Percentiles rank a stretch among this genome's conserved stretches.
Conservation (phyloP, 169 alveolate species). For the Eimeria sp. region DNA sequence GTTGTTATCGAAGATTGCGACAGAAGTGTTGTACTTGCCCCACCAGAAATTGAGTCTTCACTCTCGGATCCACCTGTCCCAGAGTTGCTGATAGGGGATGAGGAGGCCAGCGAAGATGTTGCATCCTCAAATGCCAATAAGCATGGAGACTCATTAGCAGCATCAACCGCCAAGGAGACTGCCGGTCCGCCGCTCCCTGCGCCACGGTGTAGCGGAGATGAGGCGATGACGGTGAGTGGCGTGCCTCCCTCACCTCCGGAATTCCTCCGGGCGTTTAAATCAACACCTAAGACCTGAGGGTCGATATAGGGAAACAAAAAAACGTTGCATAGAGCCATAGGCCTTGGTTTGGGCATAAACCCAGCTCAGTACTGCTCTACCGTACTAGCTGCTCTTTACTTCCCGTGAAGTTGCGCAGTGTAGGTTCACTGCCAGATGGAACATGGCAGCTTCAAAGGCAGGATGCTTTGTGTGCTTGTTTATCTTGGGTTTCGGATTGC, state of each 20-base stretch:
- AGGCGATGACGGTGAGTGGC: not conserved
- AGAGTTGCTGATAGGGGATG: not conserved
- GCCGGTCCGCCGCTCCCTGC: not conserved
- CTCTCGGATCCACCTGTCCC: conserved; percentile 6
- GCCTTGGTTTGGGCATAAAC: not conserved
- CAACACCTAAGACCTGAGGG: conserved; percentile 50
- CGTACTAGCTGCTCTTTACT: not conserved
- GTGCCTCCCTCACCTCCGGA: conserved; percentile 60
- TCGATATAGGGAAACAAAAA: not conserved
- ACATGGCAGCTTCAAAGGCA: not conserved
- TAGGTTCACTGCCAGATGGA: not conserved
- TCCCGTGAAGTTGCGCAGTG: not conserved
- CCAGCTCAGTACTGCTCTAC: not conserved
- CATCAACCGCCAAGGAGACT: not conserved
- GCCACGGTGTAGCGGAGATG: not conserved
- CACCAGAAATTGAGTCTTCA: conserved; percentile 33
- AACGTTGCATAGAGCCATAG: not conserved
- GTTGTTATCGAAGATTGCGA: conserved; percentile 70
- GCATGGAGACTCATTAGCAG: not conserved
- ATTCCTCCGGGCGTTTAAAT: conserved; percentile 44
- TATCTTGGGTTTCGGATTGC: not conserved
- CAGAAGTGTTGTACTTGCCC: conserved; percentile 64
- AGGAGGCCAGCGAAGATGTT: not conserved
- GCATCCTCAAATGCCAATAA: not conserved
- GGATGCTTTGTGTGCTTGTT: not conserved